phyloP scores from a whole-genome alignment of 495 filamentous ascomycete species.

The Haplographium delicatum region DNA sequence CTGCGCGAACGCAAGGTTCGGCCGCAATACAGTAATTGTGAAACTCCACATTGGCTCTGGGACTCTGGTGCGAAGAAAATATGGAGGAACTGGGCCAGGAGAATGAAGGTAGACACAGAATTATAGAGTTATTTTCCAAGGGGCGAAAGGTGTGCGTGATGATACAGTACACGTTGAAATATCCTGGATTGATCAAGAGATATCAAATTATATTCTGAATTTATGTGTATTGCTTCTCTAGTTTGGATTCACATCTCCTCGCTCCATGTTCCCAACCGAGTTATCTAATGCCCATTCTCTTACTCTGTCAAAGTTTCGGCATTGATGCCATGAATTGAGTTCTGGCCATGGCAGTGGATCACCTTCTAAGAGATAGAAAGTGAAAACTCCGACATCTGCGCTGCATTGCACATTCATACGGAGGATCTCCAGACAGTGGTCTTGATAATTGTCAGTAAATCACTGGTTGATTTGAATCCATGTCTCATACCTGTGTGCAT shows the following conservation, averaged over 20 bases:
- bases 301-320: slow-evolving; percentile 44
- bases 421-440: slow-evolving; percentile 48
- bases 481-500: slow-evolving; percentile 34
- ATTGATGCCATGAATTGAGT: slow-evolving; percentile 43
- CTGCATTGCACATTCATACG: slow-evolving; percentile 47
- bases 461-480: neutral
- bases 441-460: slow-evolving; percentile 5
- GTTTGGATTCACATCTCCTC: slow-evolving; percentile 19
- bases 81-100: too few relatives aligned
- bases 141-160: too few relatives aligned
- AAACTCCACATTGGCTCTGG: too few relatives aligned
- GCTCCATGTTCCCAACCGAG: slow-evolving; percentile 36
- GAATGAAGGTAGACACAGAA: too few relatives aligned
- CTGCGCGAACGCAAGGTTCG: too few relatives aligned
- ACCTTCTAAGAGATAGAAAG: slow-evolving; percentile 35
- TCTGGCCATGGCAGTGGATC: slow-evolving; percentile 42
- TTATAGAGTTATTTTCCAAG: too few relatives aligned
- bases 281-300: slow-evolving; percentile 45
- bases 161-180: too few relatives aligned
- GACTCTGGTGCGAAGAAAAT: too few relatives aligned
- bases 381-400: slow-evolving; percentile 45
- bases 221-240: slow-evolving; percentile 2
- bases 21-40: too few relatives aligned
- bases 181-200: too few relatives aligned
- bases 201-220: too few relatives aligned